Conservation (phyloP, 2,329 filamentous ascomycete genomes). For the Dothiorella sarmentorum region DNA sequence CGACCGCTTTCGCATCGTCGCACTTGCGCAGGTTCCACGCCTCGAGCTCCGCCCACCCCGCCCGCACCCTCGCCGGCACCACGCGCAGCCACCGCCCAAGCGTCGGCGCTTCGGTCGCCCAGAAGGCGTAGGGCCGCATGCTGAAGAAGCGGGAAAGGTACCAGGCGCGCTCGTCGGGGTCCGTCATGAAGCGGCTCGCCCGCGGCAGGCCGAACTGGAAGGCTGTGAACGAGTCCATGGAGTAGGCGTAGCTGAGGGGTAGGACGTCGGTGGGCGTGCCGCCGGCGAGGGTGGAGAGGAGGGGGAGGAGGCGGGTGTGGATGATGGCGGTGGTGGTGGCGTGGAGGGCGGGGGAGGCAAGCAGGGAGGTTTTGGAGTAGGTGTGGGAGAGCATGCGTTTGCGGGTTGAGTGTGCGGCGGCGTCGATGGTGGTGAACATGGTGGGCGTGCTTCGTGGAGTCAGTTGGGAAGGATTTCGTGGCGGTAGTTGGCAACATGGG, state of each 20-base stretch:
- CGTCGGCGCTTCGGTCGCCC: conserved; percentile 66
- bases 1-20: conserved; percentile 31
- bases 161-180: conserved; percentile 53
- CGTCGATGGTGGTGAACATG: conserved; percentile 67
- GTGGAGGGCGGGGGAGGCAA: conserved; percentile 56
- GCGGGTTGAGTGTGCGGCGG: conserved; percentile 62
- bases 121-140: conserved; percentile 48
- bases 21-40: conserved; percentile 49
- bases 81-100: conserved; percentile 55
- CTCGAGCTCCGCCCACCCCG: conserved; percentile 66
- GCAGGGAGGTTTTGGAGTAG: conserved; percentile 75
- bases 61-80: conserved; percentile 64
- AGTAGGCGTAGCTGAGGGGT: conserved; percentile 61
- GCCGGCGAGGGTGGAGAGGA: conserved; percentile 33
- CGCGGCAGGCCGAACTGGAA: conserved; percentile 69
- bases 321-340: conserved; percentile 59
- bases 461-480: background rate
- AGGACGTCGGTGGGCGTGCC: conserved; percentile 34
- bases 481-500: background rate
- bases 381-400: conserved; percentile 78
- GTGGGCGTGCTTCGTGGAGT: conserved; percentile 46
- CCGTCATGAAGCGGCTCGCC: conserved; percentile 61
- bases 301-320: conserved; percentile 59
- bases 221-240: conserved; percentile 74
- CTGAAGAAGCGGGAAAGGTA: too few relatives aligned